Evolutionary conservation across 495 filamentous ascomycete species (phyloP), one percentile per base, ranked within the genome.

Genomic region (Jackrogersella multiformis): DNA sequence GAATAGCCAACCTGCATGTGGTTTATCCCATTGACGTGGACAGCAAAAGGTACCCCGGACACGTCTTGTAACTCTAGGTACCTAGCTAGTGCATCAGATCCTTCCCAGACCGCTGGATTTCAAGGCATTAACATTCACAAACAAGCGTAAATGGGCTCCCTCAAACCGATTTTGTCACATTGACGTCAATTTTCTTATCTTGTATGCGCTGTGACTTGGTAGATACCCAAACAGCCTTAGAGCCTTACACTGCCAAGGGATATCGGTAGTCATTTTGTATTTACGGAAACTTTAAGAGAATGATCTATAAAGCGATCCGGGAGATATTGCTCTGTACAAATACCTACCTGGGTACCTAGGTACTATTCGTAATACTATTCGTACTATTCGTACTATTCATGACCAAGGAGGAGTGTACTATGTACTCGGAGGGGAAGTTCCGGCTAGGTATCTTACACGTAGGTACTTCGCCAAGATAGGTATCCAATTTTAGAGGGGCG

Each of bases 101-200:
- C 26, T 55, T 64, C 46, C 66, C 66, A 61, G 38, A 51, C 61
- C 41, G 39, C 34, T 55, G 66, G 66, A 56, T 49, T 49, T 52
- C 59, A 48, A 39, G 32, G 53, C 13, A 9, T 59, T 16, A 28
- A 23, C 38, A 36, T 56, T 42, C 45, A 6, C 32, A 10, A 42
- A 10, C n/a, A 46, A 46, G 42, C n/a, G 10, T 26, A 46, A 30
- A 16, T 62, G 39, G 64, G 61, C 18, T 57, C 3, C 67, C 61
- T 64, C 67, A 65, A 38, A 56, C 61, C 12, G 16, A 28, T 35
- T 15, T 0, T 35, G 56, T 61, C 44, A 55, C 65, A 46, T 49
- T 58, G 66, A 69, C 55, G 49, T 64, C 60, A 64, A 60, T 9
- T 46, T 41, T 66, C 12, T 12, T n/a, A 5, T 66, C 12, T 12